Percentiles rank a stretch among this genome's conserved stretches.
Conservation (phyloP, 2,329 filamentous ascomycete species). For the Chrysoporthe austroafricana region DNA sequence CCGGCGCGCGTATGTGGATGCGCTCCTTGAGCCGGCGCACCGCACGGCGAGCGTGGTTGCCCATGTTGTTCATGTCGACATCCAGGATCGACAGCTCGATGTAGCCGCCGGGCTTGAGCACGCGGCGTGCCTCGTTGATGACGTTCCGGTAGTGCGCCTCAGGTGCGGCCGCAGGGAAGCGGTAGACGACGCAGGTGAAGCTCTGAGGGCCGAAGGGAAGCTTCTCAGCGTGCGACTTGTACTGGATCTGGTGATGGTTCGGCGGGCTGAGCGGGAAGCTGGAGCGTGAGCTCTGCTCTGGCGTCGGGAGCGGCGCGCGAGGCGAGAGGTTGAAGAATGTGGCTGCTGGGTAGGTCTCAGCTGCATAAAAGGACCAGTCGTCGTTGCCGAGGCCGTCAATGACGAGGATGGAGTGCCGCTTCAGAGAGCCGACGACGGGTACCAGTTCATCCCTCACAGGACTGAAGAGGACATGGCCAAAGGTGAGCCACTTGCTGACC, state of each 20-base stretch:
- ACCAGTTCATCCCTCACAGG: conserved; percentile 74
- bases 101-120: conserved; percentile 76
- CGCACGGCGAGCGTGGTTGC: conserved; percentile 68
- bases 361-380: conserved; percentile 86
- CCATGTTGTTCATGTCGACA: conserved; percentile 82
- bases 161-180: conserved; percentile 73
- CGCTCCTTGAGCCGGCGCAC: conserved; percentile 73
- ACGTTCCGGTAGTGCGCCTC: conserved; percentile 72
- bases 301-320: conserved; percentile 53
- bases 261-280: conserved; percentile 61
- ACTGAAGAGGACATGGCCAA: conserved; percentile 82
- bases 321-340: conserved; percentile 78
- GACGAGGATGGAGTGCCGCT: conserved; percentile 70
- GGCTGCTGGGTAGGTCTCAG: conserved; percentile 75
- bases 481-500: conserved; percentile 85
- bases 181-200: conserved; percentile 76
- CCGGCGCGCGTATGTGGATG: conserved; percentile 63
- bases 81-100: conserved; percentile 81
- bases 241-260: conserved; percentile 78
- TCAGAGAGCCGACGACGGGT: conserved; percentile 52
- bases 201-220: conserved; percentile 78
- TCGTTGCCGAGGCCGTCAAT: conserved; percentile 85
- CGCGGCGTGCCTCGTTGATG: conserved; percentile 74
- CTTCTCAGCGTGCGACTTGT: conserved; percentile 62
- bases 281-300: conserved; percentile 45